phyloP scores from a whole-genome alignment of 345 rosid species.

The Melaleuca alternifolia region DNA sequence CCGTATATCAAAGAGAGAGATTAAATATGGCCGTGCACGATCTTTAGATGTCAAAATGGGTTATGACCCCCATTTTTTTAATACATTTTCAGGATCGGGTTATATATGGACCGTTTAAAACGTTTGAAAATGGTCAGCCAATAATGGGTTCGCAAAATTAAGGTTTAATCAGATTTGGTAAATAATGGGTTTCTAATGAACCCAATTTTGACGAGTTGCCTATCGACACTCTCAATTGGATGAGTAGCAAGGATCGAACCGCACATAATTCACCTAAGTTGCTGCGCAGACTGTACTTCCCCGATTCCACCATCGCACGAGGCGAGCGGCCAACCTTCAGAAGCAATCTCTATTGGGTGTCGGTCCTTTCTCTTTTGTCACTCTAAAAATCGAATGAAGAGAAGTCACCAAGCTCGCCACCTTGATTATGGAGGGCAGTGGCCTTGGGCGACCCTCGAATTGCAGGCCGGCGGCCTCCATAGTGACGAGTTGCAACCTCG shows the following conservation, averaged over 20 bases:
- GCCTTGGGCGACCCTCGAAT: too few relatives aligned
- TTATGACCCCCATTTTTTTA: not conserved
- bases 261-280: not conserved
- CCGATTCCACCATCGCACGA: accelerated
- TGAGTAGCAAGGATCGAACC: not conserved
- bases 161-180: not conserved
- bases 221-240: not conserved
- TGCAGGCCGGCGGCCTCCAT: not conserved
- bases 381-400: not conserved
- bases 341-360: too few relatives aligned
- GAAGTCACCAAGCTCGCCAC: not conserved
- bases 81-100: not conserved
- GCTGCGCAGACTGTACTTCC: not conserved
- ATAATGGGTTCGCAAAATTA: not conserved
- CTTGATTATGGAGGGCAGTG: too few relatives aligned
- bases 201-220: not conserved
- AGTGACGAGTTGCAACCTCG: not conserved
- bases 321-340: too few relatives aligned
- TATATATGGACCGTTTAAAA: too few relatives aligned
- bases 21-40: not conserved
- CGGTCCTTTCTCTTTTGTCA: not conserved
- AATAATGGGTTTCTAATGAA: not conserved
- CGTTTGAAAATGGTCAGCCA: not conserved
- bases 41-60: not conserved
- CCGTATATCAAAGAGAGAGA: not conserved